These are phyloP conservation scores for Tieghemostelium lacteum DNA, from an alignment of 78 protist genomes.

Conservation along the genomic window DNA sequence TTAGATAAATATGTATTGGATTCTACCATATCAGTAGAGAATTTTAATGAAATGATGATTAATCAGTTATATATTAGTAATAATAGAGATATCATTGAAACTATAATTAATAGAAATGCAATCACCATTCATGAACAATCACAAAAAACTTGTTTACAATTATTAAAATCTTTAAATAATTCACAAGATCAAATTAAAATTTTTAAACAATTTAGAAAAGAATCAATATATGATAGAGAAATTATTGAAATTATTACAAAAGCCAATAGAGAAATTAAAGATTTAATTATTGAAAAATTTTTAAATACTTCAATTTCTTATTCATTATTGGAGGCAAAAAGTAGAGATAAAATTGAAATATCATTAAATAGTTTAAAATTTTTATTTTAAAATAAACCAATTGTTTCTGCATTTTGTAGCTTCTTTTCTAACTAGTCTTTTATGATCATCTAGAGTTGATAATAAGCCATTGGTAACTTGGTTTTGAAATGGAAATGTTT, in stretches of 20 bases:
- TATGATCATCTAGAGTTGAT: slow-evolving; percentile 60
- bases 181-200: background rate
- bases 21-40: background rate
- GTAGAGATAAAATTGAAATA: too few relatives aligned
- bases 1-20: background rate
- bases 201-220: background rate
- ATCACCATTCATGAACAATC: background rate
- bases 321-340: too few relatives aligned
- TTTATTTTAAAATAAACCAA: slow-evolving; percentile 60
- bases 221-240: background rate
- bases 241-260: background rate
- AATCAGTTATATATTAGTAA: background rate
- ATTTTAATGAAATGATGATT: background rate
- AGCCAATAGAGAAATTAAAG: background rate
- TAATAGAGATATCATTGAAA: background rate
- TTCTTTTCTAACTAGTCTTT: slow-evolving; percentile 75
- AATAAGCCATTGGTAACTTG: slow-evolving; percentile 31
- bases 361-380: too few relatives aligned
- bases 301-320: background rate
- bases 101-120: background rate
- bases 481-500: slow-evolving; percentile 29
- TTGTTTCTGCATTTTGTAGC: slow-evolving; percentile 67
- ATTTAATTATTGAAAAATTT: too few relatives aligned
- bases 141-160: background rate
- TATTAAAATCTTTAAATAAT: too few relatives aligned